Conservation (phyloP, 345 rosid genomes). For the Eutrema yunnanense region DNA sequence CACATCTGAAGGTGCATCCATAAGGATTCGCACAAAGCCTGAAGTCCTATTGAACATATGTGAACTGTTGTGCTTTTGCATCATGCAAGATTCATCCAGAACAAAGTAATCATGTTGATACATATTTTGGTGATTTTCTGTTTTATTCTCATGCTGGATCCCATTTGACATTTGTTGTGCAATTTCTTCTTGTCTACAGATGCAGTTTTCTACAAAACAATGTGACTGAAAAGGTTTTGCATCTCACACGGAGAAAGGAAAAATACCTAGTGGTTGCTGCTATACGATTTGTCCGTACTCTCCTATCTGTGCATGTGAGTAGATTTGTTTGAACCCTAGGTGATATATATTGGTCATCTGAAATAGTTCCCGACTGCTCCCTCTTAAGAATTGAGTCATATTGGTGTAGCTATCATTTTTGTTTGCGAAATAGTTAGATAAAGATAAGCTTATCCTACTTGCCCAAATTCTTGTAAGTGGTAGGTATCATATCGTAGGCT, state of each 20-base stretch:
- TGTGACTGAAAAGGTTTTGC: constrained; percentile 74
- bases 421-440: neutral
- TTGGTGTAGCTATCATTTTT: neutral
- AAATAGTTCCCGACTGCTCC: constrained; percentile 1
- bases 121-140: neutral
- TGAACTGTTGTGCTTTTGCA: constrained; percentile 93
- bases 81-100: constrained; percentile 85
- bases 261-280: constrained; percentile 92
- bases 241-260: constrained; percentile 80
- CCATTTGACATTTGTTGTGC: constrained; percentile 1
- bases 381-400: neutral
- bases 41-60: constrained; percentile 88
- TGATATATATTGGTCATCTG: neutral
- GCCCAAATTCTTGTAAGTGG: neutral
- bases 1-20: constrained; percentile 40
- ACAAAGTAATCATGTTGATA: constrained; percentile 57
- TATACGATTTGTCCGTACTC: constrained; percentile 85
- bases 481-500: neutral
- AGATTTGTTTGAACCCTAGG: constrained; percentile 6
- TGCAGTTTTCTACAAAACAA: constrained; percentile 82
- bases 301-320: constrained; percentile 81
- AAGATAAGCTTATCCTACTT: neutral
- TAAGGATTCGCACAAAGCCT: constrained; percentile 56
- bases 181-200: constrained; percentile 45
- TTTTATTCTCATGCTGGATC: constrained; percentile 4